These are phyloP conservation scores for Fusarium algeriense DNA, from an alignment of 2,329 filamentous ascomycete species.

Conservation along the genomic window DNA sequence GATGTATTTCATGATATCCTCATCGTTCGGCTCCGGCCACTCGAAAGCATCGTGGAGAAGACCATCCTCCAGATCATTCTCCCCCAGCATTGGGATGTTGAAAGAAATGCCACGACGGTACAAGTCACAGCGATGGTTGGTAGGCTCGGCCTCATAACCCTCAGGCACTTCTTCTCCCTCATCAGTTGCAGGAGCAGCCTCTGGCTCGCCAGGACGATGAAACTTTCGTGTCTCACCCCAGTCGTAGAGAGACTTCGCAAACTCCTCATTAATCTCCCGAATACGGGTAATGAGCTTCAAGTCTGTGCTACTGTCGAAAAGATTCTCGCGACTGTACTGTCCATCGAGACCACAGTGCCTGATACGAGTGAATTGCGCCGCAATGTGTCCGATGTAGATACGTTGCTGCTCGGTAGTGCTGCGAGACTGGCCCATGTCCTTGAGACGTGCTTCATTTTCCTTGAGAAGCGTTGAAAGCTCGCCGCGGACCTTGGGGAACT, in stretches of 20 bases:
- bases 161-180: no score
- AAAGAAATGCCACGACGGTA: no score
- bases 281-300: constrained; percentile 56
- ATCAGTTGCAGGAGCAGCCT: no score
- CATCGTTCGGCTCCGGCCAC: constrained; percentile 18
- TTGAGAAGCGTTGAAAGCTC: constrained; percentile 47
- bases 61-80: constrained; percentile 36
- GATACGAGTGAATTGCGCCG: constrained; percentile 47
- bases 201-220: no score
- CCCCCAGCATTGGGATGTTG: constrained; percentile 23
- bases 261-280: constrained; percentile 54
- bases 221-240: constrained; percentile 39
- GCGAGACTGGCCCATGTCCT: constrained; percentile 50
- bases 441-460: constrained; percentile 26
- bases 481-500: constrained; percentile 52
- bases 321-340: constrained; percentile 49
- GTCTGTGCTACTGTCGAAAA: constrained; percentile 46
- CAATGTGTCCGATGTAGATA: constrained; percentile 52
- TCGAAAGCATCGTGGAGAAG: constrained; percentile 42
- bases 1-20: constrained; percentile 53
- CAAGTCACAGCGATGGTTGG: no score
- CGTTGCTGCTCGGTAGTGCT: constrained; percentile 51
- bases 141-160: background rate
- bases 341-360: constrained; percentile 52
- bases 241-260: constrained; percentile 47